These are phyloP conservation scores for Schizosaccharomyces lindneri DNA, from an alignment of 805 yeast species.

Conservation along the genomic window DNA sequence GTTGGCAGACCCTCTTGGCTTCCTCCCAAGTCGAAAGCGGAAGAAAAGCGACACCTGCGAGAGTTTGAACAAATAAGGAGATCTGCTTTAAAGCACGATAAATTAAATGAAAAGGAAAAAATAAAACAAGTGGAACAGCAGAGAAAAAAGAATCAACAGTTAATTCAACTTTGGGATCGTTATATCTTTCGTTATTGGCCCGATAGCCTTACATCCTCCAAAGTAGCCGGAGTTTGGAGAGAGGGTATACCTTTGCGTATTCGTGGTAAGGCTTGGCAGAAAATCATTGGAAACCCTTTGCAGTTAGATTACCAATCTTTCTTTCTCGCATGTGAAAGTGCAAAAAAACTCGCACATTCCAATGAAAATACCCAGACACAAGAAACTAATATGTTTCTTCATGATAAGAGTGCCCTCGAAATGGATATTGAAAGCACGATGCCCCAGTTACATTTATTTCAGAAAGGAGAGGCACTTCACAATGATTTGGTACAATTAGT, in stretches of 20 bases:
- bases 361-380: not conserved
- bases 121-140: not conserved
- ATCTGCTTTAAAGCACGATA: not conserved
- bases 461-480: not conserved
- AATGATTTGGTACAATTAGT: not conserved
- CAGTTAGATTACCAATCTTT: not conserved
- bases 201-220: not conserved
- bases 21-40: not conserved
- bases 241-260: not conserved
- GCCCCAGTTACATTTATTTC: not conserved
- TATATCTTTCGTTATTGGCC: not conserved
- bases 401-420: not conserved
- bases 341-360: not conserved
- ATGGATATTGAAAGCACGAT: not conserved
- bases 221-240: not conserved
- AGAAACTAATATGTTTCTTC: not conserved
- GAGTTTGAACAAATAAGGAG: not conserved
- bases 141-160: not conserved
- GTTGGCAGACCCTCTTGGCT: conserved; percentile 1
- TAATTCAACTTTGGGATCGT: not conserved
- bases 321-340: not conserved
- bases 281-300: not conserved
- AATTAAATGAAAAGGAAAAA: not conserved
- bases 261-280: not conserved
- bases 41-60: not conserved